Percentiles rank a stretch among this genome's conserved stretches.
These are phyloP conservation scores for Patellaria atrata DNA, from an alignment of 495 filamentous ascomycete genomes.

Conservation along the genomic window DNA sequence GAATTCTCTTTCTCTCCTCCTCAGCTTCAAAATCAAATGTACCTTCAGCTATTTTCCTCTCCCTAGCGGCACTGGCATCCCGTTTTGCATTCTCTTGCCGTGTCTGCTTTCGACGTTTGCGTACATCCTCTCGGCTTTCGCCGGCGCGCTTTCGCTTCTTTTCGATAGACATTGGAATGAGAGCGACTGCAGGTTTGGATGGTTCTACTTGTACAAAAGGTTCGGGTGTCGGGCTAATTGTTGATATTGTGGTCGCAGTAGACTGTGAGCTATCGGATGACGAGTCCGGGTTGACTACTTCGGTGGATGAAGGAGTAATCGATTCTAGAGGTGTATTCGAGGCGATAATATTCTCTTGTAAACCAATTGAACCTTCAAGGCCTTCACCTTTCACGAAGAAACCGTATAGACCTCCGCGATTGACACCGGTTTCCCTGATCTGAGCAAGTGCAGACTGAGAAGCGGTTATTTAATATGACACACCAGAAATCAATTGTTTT, in stretches of 20 bases:
- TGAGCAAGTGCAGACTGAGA: conserved; percentile 19
- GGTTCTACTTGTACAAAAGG: too few relatives aligned
- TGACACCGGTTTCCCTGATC: conserved; percentile 23
- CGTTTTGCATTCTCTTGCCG: not conserved
- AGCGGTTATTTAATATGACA: too few relatives aligned
- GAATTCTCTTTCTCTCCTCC: not conserved
- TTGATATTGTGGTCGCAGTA: conserved; percentile 1
- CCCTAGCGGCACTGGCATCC: not conserved
- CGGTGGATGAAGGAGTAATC: conserved; percentile 11
- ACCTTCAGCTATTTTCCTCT: conserved; percentile 2
- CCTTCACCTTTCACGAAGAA: conserved; percentile 65
- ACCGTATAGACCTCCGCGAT: conserved; percentile 52
- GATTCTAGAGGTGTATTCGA: conserved; percentile 3
- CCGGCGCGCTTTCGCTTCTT: conserved; percentile 13
- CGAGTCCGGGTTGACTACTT: too few relatives aligned
- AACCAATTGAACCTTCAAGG: conserved; percentile 48
- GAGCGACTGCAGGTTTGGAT: too few relatives aligned
- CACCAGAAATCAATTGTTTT: not conserved
- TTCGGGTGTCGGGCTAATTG: not conserved
- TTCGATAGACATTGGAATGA: too few relatives aligned
- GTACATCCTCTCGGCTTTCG: not conserved
- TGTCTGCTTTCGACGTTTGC: conserved; percentile 9
- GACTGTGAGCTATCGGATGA: conserved; percentile 1
- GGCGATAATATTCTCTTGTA: conserved; percentile 5
- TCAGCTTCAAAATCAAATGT: not conserved